Base-by-base conservation (phyloP, 805 yeast genomes). In the Spencermartinsiella europaea region DNA sequence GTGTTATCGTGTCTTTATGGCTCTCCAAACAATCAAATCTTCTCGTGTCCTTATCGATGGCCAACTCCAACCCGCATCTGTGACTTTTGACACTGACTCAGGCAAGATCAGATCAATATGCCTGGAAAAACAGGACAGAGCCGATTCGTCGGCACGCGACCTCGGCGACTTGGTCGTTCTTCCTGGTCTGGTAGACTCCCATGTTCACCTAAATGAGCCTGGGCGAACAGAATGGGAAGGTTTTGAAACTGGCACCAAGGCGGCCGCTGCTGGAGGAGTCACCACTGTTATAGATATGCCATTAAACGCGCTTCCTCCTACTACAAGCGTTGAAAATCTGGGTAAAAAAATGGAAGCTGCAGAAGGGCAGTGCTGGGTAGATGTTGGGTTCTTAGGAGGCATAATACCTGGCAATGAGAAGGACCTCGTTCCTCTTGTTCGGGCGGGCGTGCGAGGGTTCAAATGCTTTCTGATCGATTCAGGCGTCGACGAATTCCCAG, bases 211-310 rank as follows among this genome's bases (percentile, higher is more conserved):
- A 56, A 91, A 91, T 64, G 98, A 91, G 57, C 97, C 98, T 0
- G 98, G 98, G n/a, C 72, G 97, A 56, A 90, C 97, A 1, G 96
- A 89, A 52, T 90, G 98, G 98, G 98, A 90, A 66, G 98, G 98
- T 1, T 90, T 91, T 63, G 95, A 81, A n/a, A 84, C 95, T 0
- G 98, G 98, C 0, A 90, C 98, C 0, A 82, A 83, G 61, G 85
- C 96, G 1, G 97, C 97, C 0, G 95, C 95, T 0, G 75, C 90
- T 10, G 98, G 98, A 15, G 98, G 98, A 48, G 97, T 90, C 41
- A 90, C 98, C 20, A 89, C 96, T 0, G 95, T 90, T 16, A 76
- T 90, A 16, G 98, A 90, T 63, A 90, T 90, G 98, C 98, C 98
- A 0, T 70, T 90, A 61, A 90, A 90, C 65, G 96, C 96, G 2